Evolutionary conservation across 768 basidiomycete genomes (phyloP), one percentile per base, ranked within the genome.

Genomic region (Udeniomyces megalosporus): DNA sequence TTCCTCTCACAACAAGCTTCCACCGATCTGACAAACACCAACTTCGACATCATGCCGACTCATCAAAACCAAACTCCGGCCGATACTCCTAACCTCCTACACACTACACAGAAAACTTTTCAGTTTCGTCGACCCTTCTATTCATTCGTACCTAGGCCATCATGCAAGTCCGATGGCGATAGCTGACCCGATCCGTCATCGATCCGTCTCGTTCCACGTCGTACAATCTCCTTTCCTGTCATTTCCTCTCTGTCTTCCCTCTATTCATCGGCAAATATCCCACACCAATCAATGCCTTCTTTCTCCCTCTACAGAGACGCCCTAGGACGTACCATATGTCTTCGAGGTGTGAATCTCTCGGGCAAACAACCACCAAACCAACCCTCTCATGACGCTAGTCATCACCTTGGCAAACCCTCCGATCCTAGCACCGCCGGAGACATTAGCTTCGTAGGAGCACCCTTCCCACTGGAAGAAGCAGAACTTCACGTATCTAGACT

Each of bases 261-360:
- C 24, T 26, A 31, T 52, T 24, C 28, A 26, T 32, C 51, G 20
- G 20, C 8, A 15, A 20, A 24, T 3, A 4, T 52, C 7, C 8
- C 51, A 20, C n/a, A 5, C 51, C 4, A 4, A 29, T 31, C 28
- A 10, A 20, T 2, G 2, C 12, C 42, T 32, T 38, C 35, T 24
- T 2, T 10, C 54, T 7, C 15, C 7, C 26, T 24, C 2, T 26
- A 24, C 46, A 58, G 56, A 26, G 58, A 60, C 22, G 28, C 6
- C 3, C 7, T 49, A 5, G 59, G 51, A 8, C 22, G 59, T 28
- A 51, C 59, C 0, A 73, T 93, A 22, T 76, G 95, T 20, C 77
- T 99, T 0, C 82, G 93, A 58, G 93, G 93, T 22, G 86, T 96
- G 44, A 99, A 99, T 72, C 80, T 96, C 47, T 84, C 87, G 20